Conservation (phyloP, 352 stramenopile species). For the Globisporangium irregulare region DNA sequence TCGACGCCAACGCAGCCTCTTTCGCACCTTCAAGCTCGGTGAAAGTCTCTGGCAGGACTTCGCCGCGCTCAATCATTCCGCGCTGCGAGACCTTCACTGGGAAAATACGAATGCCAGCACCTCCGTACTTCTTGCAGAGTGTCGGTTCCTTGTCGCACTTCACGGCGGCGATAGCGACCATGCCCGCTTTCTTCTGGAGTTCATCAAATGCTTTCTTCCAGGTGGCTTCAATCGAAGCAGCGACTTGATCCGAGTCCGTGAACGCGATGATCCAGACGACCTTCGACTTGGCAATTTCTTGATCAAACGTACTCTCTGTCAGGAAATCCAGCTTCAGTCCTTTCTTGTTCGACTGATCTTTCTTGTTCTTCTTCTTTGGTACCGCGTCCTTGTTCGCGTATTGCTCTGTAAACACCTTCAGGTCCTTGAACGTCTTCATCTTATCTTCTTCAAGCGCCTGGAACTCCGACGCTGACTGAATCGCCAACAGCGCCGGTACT, state of each 20-base stretch:
- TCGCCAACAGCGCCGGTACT: conserved; percentile 45
- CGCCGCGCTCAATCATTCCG: conserved; percentile 31
- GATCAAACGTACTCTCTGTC: conserved; percentile 43
- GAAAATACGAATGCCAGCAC: conserved; percentile 52
- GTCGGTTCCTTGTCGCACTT: conserved; percentile 43
- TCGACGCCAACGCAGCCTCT: conserved; percentile 36
- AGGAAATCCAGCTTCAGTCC: conserved; percentile 33
- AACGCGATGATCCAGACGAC: conserved; percentile 71
- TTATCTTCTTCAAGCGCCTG: conserved; percentile 34
- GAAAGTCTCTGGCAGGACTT: conserved; percentile 39
- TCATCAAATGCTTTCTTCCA: conserved; percentile 52
- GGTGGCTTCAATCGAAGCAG: conserved; percentile 24
- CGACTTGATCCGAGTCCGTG: conserved; percentile 36
- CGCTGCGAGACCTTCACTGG: conserved; percentile 30
- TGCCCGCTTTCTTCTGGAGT: conserved; percentile 54
- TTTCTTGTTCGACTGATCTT: neutral
- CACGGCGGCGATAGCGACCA: conserved; percentile 54
- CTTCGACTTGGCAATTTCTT: conserved; percentile 42
- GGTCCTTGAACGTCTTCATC: conserved; percentile 50
- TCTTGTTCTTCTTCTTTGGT: conserved; percentile 17
- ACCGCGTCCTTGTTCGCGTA: conserved; percentile 27
- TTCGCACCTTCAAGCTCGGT: conserved; percentile 46
- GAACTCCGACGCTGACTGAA: conserved; percentile 35
- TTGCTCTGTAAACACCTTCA: conserved; percentile 53
- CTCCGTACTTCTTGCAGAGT: conserved; percentile 51